Conservation (phyloP, 202 grass and related monocot species). For the Dendrocalamus latiflorus region DNA sequence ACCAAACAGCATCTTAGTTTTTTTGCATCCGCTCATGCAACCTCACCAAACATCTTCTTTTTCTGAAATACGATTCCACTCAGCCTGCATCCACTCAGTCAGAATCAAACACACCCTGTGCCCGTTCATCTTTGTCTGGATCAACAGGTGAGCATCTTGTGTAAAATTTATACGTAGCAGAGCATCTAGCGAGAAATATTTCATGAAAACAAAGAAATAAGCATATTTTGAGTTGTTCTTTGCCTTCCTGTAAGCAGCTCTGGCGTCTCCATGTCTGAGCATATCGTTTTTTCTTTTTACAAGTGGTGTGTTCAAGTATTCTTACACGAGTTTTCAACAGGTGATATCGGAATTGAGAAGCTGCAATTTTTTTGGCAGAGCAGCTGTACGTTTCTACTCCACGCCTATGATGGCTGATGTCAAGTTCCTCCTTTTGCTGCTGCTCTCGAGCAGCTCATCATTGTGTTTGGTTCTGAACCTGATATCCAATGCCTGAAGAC, state of each 20-base stretch:
- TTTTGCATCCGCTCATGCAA: no score
- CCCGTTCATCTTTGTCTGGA: not conserved
- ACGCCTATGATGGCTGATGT: not conserved
- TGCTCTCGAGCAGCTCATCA: not conserved
- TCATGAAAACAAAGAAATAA: not conserved
- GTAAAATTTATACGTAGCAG: not conserved
- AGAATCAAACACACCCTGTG: no score
- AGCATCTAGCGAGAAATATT: not conserved
- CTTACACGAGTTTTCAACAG: not conserved
- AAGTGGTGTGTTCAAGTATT: not conserved
- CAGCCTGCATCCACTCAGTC: no score
- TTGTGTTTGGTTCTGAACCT: slow-evolving; percentile 9
- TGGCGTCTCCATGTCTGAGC: not conserved
- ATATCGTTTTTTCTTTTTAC: not conserved
- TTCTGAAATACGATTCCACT: no score
- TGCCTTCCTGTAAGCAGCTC: not conserved
- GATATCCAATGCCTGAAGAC: slow-evolving; percentile 45
- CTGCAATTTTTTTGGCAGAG: no score
- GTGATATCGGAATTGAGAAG: not conserved
- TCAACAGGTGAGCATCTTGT: slow-evolving; percentile 10
- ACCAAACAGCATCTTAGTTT: no score
- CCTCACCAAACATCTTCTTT: no score
- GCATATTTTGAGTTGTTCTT: not conserved
- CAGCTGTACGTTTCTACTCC: not conserved
- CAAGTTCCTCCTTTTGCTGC: not conserved